Conservation (phyloP, 306 rosid genomes). For the Pterocarpus santalinus region DNA sequence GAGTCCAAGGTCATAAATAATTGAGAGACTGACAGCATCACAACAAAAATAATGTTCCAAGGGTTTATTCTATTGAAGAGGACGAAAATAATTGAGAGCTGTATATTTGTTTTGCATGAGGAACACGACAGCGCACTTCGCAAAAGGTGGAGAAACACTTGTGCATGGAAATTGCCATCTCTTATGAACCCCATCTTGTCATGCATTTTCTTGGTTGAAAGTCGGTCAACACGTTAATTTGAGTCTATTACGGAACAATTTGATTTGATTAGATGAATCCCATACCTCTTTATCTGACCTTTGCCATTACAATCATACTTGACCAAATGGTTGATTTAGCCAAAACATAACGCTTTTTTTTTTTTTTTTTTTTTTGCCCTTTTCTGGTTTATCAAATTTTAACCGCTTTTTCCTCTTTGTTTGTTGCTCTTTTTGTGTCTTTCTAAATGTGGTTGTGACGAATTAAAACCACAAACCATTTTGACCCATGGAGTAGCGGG, state of each 20-base stretch:
- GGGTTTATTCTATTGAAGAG: conserved; percentile 41
- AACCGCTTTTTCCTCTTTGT: neutral
- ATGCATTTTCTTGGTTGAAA: conserved; percentile 16
- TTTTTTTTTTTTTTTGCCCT: neutral
- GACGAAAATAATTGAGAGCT: conserved; percentile 50
- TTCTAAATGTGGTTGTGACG: neutral
- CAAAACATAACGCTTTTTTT: neutral
- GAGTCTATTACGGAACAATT: conserved; percentile 50
- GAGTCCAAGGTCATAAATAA: conserved; percentile 14
- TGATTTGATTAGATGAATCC: conserved; percentile 43
- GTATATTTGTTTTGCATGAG: conserved; percentile 51
- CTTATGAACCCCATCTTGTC: conserved; percentile 38
- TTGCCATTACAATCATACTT: conserved; percentile 27
- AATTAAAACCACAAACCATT: neutral
- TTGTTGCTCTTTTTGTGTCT: conserved; percentile 14
- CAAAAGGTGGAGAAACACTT: conserved; percentile 42
- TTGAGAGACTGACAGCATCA: conserved; percentile 44
- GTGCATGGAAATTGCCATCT: conserved; percentile 40
- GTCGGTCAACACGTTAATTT: conserved; percentile 52
- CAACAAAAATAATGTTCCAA: conserved; percentile 27
- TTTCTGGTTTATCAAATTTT: neutral
- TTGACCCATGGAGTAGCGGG: too few species aligned
- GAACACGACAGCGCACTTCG: conserved; percentile 59
- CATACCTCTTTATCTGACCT: conserved; percentile 15
- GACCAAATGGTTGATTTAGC: conserved; percentile 19